These are phyloP conservation scores for Neoboletus subvelutipes DNA, from an alignment of 768 basidiomycete genomes.

Conservation along the genomic window DNA sequence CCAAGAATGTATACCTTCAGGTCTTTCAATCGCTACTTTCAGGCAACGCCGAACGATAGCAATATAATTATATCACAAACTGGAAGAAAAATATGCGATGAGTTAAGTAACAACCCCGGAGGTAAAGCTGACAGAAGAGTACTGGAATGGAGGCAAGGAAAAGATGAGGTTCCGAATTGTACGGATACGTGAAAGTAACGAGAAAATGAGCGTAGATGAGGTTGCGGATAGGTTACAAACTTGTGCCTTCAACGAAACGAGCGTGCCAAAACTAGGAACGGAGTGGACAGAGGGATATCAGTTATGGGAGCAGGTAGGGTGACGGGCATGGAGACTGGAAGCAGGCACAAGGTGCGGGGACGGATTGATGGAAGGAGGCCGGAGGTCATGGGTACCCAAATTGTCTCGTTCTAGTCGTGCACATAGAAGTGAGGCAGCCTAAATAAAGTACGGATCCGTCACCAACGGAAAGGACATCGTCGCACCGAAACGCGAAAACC, in stretches of 20 bases:
- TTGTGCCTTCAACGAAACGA: conserved; percentile 31
- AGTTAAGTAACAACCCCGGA: conserved; percentile 33
- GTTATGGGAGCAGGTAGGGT: conserved; percentile 31
- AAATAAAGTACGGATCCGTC: conserved; percentile 19
- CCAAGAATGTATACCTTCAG: neutral
- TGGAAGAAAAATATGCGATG: conserved; percentile 34
- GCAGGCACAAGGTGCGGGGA: conserved; percentile 22
- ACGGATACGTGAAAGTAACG: conserved; percentile 20
- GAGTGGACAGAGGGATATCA: conserved; percentile 27
- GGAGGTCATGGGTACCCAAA: conserved; percentile 29
- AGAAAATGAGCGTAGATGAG: conserved; percentile 33
- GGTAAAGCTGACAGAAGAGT: conserved; percentile 20
- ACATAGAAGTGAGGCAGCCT: conserved; percentile 22
- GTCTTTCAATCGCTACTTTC: neutral
- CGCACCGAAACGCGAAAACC: conserved; percentile 5
- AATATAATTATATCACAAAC: conserved; percentile 45
- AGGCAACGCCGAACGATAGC: conserved; percentile 22
- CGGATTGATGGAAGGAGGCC: conserved; percentile 14
- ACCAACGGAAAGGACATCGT: conserved; percentile 10
- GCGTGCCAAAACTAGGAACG: conserved; percentile 21
- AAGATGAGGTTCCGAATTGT: conserved; percentile 11
- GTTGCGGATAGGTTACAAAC: conserved; percentile 34
- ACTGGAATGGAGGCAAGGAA: conserved; percentile 11
- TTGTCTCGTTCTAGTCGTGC: conserved; percentile 27
- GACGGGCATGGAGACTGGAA: conserved; percentile 23